A percentile compares a stretch with the other conserved stretches of the same genome.
Evolutionary conservation across 495 filamentous ascomycete genomes (phyloP).

Genomic region (Podospora sp.): DNA sequence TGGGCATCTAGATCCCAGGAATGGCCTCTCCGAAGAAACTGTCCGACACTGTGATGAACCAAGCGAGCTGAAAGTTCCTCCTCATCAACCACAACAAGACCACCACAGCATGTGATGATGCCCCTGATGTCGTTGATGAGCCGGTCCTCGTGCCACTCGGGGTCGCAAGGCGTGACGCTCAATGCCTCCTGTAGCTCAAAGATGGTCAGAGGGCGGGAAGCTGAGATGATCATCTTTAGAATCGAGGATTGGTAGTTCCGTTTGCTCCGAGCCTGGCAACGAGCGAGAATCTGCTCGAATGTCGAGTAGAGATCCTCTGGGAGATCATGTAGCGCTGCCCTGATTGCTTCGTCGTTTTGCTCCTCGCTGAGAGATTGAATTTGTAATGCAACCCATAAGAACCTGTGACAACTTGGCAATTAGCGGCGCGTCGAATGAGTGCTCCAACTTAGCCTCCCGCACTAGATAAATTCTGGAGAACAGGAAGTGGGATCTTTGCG

Average conservation of each 20-base stretch:
- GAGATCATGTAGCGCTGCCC: background rate
- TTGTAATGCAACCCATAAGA: background rate
- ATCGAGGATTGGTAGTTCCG: background rate
- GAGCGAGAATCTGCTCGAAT: background rate
- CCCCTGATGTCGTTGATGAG: background rate
- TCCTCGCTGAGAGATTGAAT: background rate
- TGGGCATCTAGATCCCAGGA: no score
- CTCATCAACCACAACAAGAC: background rate
- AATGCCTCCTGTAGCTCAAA: background rate
- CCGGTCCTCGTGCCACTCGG: background rate
- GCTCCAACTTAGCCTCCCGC: no score
- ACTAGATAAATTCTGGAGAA: no score
- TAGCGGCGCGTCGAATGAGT: no score
- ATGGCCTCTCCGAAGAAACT: background rate
- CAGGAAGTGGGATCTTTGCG: no score
- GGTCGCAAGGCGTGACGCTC: background rate
- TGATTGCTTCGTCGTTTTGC: background rate
- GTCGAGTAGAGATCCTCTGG: background rate
- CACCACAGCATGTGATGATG: background rate
- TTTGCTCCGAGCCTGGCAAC: no score
- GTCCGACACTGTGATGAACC: background rate
- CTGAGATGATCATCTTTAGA: background rate
- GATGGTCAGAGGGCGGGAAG: background rate
- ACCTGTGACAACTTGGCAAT: no score
- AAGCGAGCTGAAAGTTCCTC: background rate